Evolutionary conservation across 306 rosid species (phyloP), one percentile per base, ranked within the genome.

Genomic region (Dryas drummondii): DNA sequence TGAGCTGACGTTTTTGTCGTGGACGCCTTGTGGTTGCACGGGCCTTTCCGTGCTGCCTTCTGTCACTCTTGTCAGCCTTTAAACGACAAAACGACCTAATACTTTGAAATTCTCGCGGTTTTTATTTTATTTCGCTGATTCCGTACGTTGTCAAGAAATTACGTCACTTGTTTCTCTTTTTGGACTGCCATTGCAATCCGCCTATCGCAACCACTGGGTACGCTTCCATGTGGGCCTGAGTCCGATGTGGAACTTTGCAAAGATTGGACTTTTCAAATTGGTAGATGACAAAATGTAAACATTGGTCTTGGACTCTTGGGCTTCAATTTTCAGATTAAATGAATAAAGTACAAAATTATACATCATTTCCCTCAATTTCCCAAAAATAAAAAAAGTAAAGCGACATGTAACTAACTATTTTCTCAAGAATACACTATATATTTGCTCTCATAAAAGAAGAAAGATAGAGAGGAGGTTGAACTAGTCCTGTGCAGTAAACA

Each of bases 11-110:
- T 5, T 48, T 26, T 54, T 27, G 52, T 52, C 66, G 86, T 79
- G 88, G 78, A 42, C 64, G 74, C 27, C 84, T 55, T 71, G 83
- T 71, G 88, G 49, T 0, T 13, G 17, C 77, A 54, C 81, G 79
- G 27, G 80, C 46, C 37, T 32, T 5, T 11, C 16, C 44, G 19
- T 41, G 32, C 52, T 17, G 17, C 26, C 9, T 15, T 6, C 40
- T 17, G 9, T 66, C 63, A 41, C 15, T 0, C 22, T 32, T 7
- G 37, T 32, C 37, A 32, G 37, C 37, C 37, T 32, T 32, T 32
- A 32, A 5, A 19, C 78, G 73, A 67, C 78, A 66, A 73, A 79
- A 32, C 3, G n/a, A 9, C 40, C 16, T 4, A 55, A 7, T 3
- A 4, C 26, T 55, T 17, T 14, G 11, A 55, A 17, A 55, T 55